These are phyloP conservation scores for Croton laevigatus DNA, from an alignment of 441 rosid species.

Conservation along the genomic window DNA sequence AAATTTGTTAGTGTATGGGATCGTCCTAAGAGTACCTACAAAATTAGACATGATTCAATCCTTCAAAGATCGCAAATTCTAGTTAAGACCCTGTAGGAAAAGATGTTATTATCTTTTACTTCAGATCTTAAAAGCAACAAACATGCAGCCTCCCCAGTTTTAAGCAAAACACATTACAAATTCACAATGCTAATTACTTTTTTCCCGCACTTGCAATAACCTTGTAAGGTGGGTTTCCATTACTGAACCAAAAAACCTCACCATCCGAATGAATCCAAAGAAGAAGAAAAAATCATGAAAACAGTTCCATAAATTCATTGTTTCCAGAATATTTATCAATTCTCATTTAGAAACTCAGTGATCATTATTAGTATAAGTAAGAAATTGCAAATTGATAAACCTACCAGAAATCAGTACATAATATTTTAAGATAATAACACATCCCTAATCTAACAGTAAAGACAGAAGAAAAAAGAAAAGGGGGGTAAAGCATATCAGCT, in stretches of 20 bases:
- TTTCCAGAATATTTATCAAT: background rate
- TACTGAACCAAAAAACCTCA: background rate
- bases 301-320: background rate
- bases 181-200: background rate
- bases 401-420: background rate
- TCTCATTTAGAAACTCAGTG: constrained; percentile 4
- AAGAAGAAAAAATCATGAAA: background rate
- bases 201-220: background rate
- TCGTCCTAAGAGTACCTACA: background rate
- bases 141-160: background rate
- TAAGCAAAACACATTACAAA: background rate
- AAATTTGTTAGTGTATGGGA: background rate
- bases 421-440: background rate
- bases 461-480: background rate
- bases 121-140: constrained; percentile 14
- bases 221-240: background rate
- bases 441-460: background rate
- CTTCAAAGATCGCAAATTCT: background rate
- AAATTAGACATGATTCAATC: background rate
- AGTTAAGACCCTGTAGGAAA: background rate
- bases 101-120: background rate
- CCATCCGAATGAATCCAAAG: background rate
- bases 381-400: background rate
- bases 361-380: background rate
- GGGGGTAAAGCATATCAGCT: background rate